Percentiles rank a stretch among this genome's conserved stretches.
These are phyloP conservation scores for Dryadomyces quercus-mongolicae DNA, from an alignment of 2,329 filamentous ascomycete genomes.

Conservation along the genomic window DNA sequence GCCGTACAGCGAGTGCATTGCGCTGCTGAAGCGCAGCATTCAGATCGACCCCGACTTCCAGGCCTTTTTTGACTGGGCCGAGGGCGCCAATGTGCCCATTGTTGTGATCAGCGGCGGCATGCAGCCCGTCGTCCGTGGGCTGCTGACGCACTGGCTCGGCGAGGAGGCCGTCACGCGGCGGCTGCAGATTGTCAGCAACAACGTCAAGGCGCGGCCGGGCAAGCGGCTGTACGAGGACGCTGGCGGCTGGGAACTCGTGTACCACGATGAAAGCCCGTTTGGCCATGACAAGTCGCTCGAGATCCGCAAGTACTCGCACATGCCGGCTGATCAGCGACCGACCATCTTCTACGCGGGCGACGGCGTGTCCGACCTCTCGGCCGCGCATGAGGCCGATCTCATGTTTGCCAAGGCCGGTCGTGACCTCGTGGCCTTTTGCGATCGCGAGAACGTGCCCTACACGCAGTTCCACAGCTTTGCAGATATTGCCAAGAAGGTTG, in stretches of 20 bases:
- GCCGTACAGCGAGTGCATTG: slow-evolving; percentile 73
- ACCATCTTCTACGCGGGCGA: slow-evolving; percentile 91
- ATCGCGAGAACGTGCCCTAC: slow-evolving; percentile 32
- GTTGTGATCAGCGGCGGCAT: slow-evolving; percentile 90
- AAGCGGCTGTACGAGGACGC: slow-evolving; percentile 63
- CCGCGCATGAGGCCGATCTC: slow-evolving; percentile 83
- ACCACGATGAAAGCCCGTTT: slow-evolving; percentile 77
- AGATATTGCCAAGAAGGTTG: slow-evolving; percentile 11
- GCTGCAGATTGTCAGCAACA: slow-evolving; percentile 85
- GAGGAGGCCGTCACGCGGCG: slow-evolving; percentile 51
- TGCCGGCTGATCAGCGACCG: slow-evolving; percentile 58
- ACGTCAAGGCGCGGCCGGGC: slow-evolving; percentile 50
- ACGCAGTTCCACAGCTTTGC: slow-evolving; percentile 49
- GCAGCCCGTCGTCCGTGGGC: slow-evolving; percentile 76
- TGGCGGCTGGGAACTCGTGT: slow-evolving; percentile 75
- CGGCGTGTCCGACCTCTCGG: slow-evolving; percentile 83
- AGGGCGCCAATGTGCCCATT: slow-evolving; percentile 73
- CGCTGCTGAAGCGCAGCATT: slow-evolving; percentile 69
- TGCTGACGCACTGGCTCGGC: slow-evolving; percentile 73
- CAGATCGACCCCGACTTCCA: slow-evolving; percentile 79
- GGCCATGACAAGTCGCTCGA: slow-evolving; percentile 96
- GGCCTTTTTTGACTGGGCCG: slow-evolving; percentile 76
- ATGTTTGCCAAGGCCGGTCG: slow-evolving; percentile 88
- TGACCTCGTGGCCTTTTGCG: slow-evolving; percentile 16
- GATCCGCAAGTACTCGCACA: slow-evolving; percentile 71